Conservation (phyloP, 495 filamentous ascomycete species). For the Cercophora newfieldiana region DNA sequence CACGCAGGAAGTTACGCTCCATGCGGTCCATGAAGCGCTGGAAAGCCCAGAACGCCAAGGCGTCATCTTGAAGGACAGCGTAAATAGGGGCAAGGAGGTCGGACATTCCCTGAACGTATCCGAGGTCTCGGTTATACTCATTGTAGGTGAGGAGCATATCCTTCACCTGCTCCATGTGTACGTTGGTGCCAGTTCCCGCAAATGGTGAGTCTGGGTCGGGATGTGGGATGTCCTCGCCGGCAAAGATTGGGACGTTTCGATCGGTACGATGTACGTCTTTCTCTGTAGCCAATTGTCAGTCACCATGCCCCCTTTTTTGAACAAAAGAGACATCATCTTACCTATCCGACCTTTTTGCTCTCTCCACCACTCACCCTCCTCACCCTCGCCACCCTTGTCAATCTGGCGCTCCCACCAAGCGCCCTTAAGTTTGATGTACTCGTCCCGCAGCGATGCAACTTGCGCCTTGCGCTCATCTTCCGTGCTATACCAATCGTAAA, state of each 20-base stretch:
- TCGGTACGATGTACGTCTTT: slow-evolving; percentile 98
- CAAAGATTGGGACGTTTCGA: slow-evolving; percentile 86
- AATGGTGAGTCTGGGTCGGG: slow-evolving; percentile 97
- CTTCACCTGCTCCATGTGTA: slow-evolving; percentile 97
- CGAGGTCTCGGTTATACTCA: slow-evolving; percentile 88
- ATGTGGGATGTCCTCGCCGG: slow-evolving; percentile 96
- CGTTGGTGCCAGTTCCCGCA: slow-evolving; percentile 86
- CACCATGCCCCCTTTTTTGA: not conserved
- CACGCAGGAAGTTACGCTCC: slow-evolving; percentile 95
- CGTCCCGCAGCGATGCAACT: slow-evolving; percentile 83
- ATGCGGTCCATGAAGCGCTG: slow-evolving; percentile 95
- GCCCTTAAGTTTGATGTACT: slow-evolving; percentile 90
- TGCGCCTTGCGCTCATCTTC: slow-evolving; percentile 76
- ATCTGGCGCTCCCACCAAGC: slow-evolving; percentile 95
- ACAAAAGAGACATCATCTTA: slow-evolving; percentile 44
- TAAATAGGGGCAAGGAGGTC: slow-evolving; percentile 95
- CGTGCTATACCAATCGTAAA: slow-evolving; percentile 87
- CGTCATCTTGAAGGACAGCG: slow-evolving; percentile 95
- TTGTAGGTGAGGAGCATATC: slow-evolving; percentile 99
- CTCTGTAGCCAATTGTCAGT: slow-evolving; percentile 60
- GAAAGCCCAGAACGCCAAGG: slow-evolving; percentile 95
- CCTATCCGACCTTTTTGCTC: slow-evolving; percentile 93
- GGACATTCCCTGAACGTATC: slow-evolving; percentile 98
- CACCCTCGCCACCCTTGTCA: slow-evolving; percentile 70
- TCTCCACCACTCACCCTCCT: slow-evolving; percentile 90